Evolutionary conservation across 139 green algal species (phyloP).

Genomic region (Dunaliella primolecta): DNA sequence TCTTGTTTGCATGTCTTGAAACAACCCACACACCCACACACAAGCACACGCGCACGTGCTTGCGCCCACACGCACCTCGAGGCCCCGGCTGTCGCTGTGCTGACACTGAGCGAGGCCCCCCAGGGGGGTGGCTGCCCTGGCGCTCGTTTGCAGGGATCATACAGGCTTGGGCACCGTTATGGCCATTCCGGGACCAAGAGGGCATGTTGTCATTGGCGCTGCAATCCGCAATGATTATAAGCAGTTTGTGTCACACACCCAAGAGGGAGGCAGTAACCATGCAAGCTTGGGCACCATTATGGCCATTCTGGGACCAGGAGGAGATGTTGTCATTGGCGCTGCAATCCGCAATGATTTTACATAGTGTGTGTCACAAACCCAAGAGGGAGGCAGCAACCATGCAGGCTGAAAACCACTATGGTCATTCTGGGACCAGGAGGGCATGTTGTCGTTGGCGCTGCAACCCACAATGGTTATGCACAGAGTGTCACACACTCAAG

Average conservation of each 20-base stretch:
- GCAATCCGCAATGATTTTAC: too few relatives aligned
- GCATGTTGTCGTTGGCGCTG: constrained; percentile 13
- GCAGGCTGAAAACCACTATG: neutral
- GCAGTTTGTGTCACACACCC: too few relatives aligned
- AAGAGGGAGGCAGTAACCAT: neutral
- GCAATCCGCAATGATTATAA: too few relatives aligned
- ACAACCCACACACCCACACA: neutral
- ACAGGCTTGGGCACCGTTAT: neutral
- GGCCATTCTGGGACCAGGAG: constrained; percentile 14
- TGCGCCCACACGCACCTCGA: neutral
- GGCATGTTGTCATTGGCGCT: neutral
- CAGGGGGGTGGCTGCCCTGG: neutral
- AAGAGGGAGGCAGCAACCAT: neutral
- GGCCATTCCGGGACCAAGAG: constrained; percentile 14
- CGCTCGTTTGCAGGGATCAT: constrained; percentile 8
- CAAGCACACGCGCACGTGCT: neutral
- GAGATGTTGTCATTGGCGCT: neutral
- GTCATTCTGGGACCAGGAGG: constrained; percentile 15
- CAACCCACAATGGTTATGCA: too few relatives aligned
- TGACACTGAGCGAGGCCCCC: neutral
- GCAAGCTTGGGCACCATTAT: neutral
- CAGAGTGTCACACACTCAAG: too few relatives aligned
- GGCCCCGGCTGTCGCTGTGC: constrained; percentile 2
- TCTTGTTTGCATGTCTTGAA: too few relatives aligned
- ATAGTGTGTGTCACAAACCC: too few relatives aligned